These are phyloP conservation scores for Plectranthus barbatus DNA, from an alignment of 257 asterid genomes.

Conservation along the genomic window DNA sequence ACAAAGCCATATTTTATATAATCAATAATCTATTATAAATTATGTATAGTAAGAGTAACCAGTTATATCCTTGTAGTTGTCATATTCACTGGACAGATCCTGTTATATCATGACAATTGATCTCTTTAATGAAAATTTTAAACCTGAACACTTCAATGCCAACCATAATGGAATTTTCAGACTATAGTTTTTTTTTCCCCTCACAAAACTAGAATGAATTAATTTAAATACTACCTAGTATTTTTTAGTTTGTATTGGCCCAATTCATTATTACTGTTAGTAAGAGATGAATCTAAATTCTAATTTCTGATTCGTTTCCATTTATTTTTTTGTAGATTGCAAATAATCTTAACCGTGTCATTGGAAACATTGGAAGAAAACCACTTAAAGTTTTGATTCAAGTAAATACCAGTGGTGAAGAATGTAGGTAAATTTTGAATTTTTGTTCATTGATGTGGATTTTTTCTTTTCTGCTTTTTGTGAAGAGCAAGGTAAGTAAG, in stretches of 20 bases:
- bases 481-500: background rate
- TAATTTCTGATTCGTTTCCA: background rate
- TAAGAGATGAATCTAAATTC: background rate
- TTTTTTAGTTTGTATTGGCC: background rate
- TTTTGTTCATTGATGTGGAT: constrained; percentile 12
- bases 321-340: constrained; percentile 50
- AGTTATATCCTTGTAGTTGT: no score
- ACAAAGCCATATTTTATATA: no score
- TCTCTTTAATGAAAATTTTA: background rate
- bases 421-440: constrained; percentile 59
- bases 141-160: background rate
- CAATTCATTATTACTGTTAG: background rate
- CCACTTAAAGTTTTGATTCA: constrained; percentile 83
- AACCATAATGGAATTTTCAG: background rate
- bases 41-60: no score
- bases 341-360: constrained; percentile 66
- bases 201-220: no score
- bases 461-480: background rate
- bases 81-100: no score
- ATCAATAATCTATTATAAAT: no score
- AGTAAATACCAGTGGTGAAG: constrained; percentile 98
- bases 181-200: background rate
- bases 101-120: no score
- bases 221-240: no score
- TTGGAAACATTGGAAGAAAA: constrained; percentile 69